phyloP scores from a whole-genome alignment of 306 rosid species.

The Citrullus amarus region DNA sequence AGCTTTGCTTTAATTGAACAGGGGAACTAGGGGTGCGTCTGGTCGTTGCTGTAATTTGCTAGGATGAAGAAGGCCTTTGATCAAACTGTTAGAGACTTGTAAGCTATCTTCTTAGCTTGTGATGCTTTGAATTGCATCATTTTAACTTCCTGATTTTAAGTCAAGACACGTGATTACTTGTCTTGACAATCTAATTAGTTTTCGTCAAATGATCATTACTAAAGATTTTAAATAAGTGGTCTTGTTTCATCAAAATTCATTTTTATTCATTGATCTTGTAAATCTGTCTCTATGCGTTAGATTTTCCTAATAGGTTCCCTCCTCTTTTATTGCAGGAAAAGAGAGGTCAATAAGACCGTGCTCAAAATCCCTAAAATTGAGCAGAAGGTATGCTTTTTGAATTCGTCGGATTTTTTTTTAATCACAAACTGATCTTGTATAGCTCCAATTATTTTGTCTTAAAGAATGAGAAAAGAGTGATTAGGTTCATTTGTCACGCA shows the following conservation, averaged over 20 bases:
- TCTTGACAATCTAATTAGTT: neutral
- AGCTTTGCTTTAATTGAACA: slow-evolving; percentile 13
- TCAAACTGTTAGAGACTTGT: slow-evolving; percentile 98
- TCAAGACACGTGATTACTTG: neutral
- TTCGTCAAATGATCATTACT: neutral
- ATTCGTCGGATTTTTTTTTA: neutral
- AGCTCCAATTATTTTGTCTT: neutral
- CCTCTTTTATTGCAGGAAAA: slow-evolving; percentile 51
- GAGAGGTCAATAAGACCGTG: slow-evolving; percentile 94
- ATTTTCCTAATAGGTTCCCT: slow-evolving; percentile 2
- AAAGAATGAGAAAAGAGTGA: neutral
- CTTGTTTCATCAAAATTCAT: neutral
- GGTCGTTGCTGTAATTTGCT: slow-evolving; percentile 11
- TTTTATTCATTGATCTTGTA: neutral
- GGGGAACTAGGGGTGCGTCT: slow-evolving; percentile 23
- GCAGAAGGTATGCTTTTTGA: slow-evolving; percentile 61
- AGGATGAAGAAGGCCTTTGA: slow-evolving; percentile 87
- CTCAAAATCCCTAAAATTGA: slow-evolving; percentile 96
- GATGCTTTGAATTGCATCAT: neutral
- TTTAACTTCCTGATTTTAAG: neutral
- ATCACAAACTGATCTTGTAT: neutral
- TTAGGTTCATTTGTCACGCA: neutral
- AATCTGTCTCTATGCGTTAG: neutral
- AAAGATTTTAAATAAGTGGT: neutral
- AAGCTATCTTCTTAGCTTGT: slow-evolving; percentile 23